phyloP scores from a whole-genome alignment of 2,329 filamentous ascomycete genomes.

The Nothophaeocryptopus gaeumannii region DNA sequence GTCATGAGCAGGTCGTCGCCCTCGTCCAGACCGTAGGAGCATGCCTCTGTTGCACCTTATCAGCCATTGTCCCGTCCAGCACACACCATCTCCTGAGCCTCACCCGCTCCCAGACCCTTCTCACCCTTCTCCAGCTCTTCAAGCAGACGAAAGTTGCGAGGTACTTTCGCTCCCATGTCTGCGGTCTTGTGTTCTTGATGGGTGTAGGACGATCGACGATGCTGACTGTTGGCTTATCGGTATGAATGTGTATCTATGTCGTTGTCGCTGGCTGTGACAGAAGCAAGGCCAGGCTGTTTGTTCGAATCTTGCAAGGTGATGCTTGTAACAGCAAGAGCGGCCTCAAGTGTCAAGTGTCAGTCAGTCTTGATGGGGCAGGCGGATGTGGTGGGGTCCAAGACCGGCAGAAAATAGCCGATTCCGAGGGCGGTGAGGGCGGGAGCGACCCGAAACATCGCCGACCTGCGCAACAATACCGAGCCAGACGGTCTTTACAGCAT shows the following conservation, averaged over 20 bases:
- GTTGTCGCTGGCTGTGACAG: neutral
- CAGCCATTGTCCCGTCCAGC: conserved; percentile 7
- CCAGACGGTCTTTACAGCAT: too few relatives aligned
- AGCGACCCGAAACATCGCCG: too few relatives aligned
- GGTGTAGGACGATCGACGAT: conserved; percentile 29
- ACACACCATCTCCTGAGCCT: conserved; percentile 9
- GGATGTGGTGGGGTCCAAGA: too few relatives aligned
- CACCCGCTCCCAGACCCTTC: conserved; percentile 90
- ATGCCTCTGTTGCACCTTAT: conserved; percentile 65
- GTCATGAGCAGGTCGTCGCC: conserved; percentile 94
- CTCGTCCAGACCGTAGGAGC: conserved; percentile 93
- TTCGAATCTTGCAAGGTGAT: neutral
- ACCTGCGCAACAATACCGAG: neutral
- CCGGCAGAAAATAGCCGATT: too few relatives aligned
- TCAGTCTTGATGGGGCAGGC: too few relatives aligned
- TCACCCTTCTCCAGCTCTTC: conserved; percentile 99
- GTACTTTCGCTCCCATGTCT: conserved; percentile 69
- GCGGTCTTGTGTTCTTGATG: conserved; percentile 45
- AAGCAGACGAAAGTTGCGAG: conserved; percentile 91
- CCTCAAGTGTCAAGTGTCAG: too few relatives aligned
- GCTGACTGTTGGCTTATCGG: neutral
- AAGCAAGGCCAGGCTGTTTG: neutral
- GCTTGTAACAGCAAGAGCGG: too few relatives aligned
- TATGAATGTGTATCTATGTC: neutral
- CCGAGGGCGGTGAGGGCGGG: too few relatives aligned